Conservation (phyloP, 2,329 filamentous ascomycete genomes). For the Pestalotiopsis sp. region DNA sequence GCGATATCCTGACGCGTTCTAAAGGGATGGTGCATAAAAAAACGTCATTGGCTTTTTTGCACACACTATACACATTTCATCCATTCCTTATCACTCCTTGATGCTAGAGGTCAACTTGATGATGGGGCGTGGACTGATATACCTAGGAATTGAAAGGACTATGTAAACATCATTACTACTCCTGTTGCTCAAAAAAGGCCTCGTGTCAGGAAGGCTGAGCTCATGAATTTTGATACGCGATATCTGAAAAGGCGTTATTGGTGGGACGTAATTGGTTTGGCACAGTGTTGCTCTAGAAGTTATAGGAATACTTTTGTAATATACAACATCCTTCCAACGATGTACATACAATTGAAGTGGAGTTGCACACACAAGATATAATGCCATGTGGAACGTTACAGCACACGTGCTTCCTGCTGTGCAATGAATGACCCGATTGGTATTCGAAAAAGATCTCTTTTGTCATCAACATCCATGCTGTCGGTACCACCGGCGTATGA, state of each 20-base stretch:
- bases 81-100: background rate
- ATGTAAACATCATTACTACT: conserved; percentile 9
- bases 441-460: background rate
- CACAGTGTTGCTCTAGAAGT: background rate
- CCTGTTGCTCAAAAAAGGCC: background rate
- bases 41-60: background rate
- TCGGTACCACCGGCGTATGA: background rate
- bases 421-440: background rate
- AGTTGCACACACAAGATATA: no score
- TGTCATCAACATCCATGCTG: background rate
- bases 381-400: background rate
- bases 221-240: background rate
- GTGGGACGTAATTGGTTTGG: background rate
- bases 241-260: background rate
- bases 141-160: conserved; percentile 18
- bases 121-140: conserved; percentile 13
- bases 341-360: background rate
- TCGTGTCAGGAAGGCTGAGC: background rate
- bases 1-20: conserved; percentile 13
- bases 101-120: background rate
- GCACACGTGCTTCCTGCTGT: background rate
- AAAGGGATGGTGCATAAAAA: conserved; percentile 13
- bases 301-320: background rate
- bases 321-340: background rate
- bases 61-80: background rate